Base-by-base conservation (phyloP, 2,329 filamentous ascomycete species). In the Tolypocladium sp. region DNA sequence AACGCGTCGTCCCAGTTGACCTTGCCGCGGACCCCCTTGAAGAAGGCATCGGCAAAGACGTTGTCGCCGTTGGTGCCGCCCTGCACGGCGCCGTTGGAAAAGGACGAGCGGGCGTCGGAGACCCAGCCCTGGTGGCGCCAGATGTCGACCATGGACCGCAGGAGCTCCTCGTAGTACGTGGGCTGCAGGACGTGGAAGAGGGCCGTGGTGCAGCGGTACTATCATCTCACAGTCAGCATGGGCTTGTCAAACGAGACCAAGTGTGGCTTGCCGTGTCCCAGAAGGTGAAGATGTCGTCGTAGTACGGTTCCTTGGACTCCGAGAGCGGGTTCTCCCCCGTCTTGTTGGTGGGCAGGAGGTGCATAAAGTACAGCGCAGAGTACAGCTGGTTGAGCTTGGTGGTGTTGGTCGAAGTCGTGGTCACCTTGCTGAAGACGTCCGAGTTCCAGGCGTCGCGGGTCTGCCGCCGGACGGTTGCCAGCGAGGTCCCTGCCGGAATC, bases 1-100 rank as follows among this genome's bases (percentile, higher is more conserved):
- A 83, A 87, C 4, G 79, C 85, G 58, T 83, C 81, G 3, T 76
- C 72, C 88, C 87, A 91, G 70, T 90, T 76, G 51, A 91, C 74
- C 4, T 74, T 74, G 5, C 84, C 85, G 15, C 79, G 76, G 3
- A 90, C 79, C 0, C 86, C 85, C 68, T 90, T 90, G 37, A 89
- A 79, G 62, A 83, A 90, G 0, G 87, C 88, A 66, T 91, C 88
- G 2, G 87, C 87, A 20, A 91, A 80, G 4, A 91, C 81, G 59
- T 88, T 90, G 68, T 91, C 87, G 4, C 83, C 82, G 65, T 90
- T 90, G 15, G 82, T 87, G 9, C 88, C 88, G 13, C 86, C 87
- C 68, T 90, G 87, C 0, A 84, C 82, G 20, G 83, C 82, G 12
- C 88, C 88, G 62, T 89, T 90, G 73, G 77, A 87, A 70, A 89